Evolutionary conservation across 2,329 filamentous ascomycete genomes (phyloP).

Genomic region (Colletotrichum incanum): DNA sequence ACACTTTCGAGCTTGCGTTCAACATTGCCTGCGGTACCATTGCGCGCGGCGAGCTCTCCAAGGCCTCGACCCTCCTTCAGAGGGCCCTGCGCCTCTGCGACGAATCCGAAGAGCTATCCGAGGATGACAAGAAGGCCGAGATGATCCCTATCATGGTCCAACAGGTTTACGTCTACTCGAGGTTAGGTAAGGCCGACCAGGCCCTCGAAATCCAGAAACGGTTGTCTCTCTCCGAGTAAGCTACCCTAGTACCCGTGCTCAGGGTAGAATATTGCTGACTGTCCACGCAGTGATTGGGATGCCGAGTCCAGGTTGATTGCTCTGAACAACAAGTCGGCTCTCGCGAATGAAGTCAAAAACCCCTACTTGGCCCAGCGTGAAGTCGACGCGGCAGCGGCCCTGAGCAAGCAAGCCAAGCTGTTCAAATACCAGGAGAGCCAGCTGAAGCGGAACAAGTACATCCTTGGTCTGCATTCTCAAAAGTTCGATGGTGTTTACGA

Average conservation of each 20-base stretch:
- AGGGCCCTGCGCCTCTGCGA: constrained; percentile 81
- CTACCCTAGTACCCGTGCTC: constrained; percentile 22
- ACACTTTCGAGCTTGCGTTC: constrained; percentile 86
- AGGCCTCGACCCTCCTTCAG: constrained; percentile 78
- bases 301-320: constrained; percentile 77
- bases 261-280: constrained; percentile 49
- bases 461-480: constrained; percentile 75
- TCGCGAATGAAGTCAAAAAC: constrained; percentile 66
- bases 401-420: constrained; percentile 73
- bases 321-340: constrained; percentile 72
- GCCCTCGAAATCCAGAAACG: constrained; percentile 74
- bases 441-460: constrained; percentile 74
- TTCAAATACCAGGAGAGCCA: constrained; percentile 77
- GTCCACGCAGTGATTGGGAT: constrained; percentile 72
- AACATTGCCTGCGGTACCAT: constrained; percentile 84
- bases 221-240: constrained; percentile 75
- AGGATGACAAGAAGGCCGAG: constrained; percentile 83
- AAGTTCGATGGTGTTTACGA: constrained; percentile 76
- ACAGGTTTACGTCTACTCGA: constrained; percentile 80
- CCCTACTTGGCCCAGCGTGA: constrained; percentile 78
- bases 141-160: constrained; percentile 83
- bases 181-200: constrained; percentile 76
- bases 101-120: constrained; percentile 79
- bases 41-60: constrained; percentile 76
- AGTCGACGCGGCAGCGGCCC: constrained; percentile 67